Percentiles rank a stretch among this genome's conserved stretches.
phyloP scores from a whole-genome alignment of 495 filamentous ascomycete species.

The Jackrogersella multiformis region DNA sequence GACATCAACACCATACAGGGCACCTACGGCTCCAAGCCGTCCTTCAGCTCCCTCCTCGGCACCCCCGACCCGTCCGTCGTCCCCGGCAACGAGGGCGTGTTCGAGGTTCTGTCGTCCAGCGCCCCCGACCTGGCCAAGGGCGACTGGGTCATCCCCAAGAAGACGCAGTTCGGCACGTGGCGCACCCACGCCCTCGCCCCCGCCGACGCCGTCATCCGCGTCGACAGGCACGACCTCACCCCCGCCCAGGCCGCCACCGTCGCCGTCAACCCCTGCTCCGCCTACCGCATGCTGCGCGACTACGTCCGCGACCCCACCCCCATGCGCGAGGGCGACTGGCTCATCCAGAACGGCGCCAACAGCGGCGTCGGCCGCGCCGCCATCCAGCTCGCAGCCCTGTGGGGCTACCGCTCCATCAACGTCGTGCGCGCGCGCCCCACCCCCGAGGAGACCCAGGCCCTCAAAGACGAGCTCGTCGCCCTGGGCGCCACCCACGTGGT shows the following conservation, averaged over 20 bases:
- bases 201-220: conserved; percentile 68
- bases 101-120: conserved; percentile 79
- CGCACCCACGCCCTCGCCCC: conserved; percentile 80
- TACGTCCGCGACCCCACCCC: conserved; percentile 64
- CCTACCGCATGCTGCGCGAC: conserved; percentile 90
- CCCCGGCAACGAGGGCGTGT: conserved; percentile 88
- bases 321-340: conserved; percentile 77
- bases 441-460: conserved; percentile 65
- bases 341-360: conserved; percentile 96
- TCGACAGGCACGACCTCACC: conserved; percentile 74
- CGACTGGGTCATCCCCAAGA: conserved; percentile 91
- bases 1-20: conserved; percentile 96
- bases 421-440: conserved; percentile 76
- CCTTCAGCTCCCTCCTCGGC: conserved; percentile 75
- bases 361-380: conserved; percentile 88
- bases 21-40: conserved; percentile 87
- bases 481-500: conserved; percentile 85
- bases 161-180: conserved; percentile 87
- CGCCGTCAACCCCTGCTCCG: conserved; percentile 90
- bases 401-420: conserved; percentile 90
- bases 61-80: conserved; percentile 70
- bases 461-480: conserved; percentile 74
- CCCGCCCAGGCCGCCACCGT: conserved; percentile 83
- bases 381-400: conserved; percentile 81
- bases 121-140: conserved; percentile 58